Evolutionary conservation across 1,284 basidiomycete species (phyloP).

Genomic region (Puccinia horiana): DNA sequence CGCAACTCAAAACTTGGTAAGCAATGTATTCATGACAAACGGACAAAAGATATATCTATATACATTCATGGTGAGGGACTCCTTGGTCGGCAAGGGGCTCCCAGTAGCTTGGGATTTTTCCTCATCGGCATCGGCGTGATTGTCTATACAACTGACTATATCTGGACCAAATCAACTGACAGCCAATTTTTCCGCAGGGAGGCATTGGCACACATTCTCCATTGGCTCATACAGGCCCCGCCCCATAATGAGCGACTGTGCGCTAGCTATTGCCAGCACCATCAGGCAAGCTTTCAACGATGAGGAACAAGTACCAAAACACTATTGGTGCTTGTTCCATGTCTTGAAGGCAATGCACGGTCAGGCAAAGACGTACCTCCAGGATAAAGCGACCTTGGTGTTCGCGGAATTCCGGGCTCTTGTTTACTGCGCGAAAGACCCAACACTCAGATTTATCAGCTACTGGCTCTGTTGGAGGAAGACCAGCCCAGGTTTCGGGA

Average conservation of each 20-base stretch:
- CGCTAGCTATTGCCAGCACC: not conserved
- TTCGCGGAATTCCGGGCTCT: not conserved
- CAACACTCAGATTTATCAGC: not conserved
- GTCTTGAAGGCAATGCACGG: not conserved
- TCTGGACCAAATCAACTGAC: too few relatives aligned
- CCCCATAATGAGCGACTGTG: not conserved
- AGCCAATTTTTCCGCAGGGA: too few relatives aligned
- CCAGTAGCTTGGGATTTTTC: slow-evolving; percentile 1
- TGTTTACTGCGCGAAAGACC: not conserved
- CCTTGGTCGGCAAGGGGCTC: not conserved
- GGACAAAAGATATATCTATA: not conserved
- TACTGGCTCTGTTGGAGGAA: not conserved
- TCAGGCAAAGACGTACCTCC: not conserved
- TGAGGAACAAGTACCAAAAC: not conserved
- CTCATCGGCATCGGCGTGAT: not conserved
- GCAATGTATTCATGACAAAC: not conserved
- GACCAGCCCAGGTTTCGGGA: not conserved
- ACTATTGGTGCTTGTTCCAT: slow-evolving; percentile 18
- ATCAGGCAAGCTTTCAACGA: not conserved
- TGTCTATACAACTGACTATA: too few relatives aligned
- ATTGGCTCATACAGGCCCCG: not conserved
- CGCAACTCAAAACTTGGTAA: not conserved
- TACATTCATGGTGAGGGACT: not conserved
- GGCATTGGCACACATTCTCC: not conserved
- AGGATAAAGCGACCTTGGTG: not conserved